These are phyloP conservation scores for Withania somnifera DNA, from an alignment of 305 asterid species.

Conservation along the genomic window DNA sequence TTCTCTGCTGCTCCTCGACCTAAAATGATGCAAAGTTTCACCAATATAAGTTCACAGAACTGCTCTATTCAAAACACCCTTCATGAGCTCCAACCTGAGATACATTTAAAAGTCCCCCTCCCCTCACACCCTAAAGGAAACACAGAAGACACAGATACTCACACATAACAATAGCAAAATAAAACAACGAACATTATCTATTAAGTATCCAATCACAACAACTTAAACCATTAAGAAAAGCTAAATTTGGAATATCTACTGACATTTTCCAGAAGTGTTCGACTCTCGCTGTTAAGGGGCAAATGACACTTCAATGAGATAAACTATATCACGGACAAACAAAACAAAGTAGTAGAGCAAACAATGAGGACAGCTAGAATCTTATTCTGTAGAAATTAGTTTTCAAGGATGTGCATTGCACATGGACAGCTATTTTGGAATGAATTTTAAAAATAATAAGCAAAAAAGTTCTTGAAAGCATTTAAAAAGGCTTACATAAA, in stretches of 20 bases:
- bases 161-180: not conserved
- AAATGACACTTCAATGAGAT: not conserved
- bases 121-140: not conserved
- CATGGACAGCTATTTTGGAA: not conserved
- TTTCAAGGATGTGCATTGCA: not conserved
- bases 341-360: not conserved
- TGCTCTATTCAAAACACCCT: not conserved
- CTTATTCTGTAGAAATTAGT: not conserved
- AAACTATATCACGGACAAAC: not conserved
- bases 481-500: not conserved
- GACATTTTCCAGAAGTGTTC: not conserved
- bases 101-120: not conserved
- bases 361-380: not conserved
- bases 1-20: not conserved
- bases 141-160: not conserved
- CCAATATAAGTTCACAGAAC: not conserved
- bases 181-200: not conserved
- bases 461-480: not conserved
- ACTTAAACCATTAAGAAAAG: not conserved
- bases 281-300: not conserved
- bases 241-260: not conserved
- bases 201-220: not conserved
- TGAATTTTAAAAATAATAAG: not conserved
- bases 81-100: not conserved
- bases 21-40: not conserved